Evolutionary conservation across 2,329 filamentous ascomycete species (phyloP).

Genomic region (Helotiales sp.): DNA sequence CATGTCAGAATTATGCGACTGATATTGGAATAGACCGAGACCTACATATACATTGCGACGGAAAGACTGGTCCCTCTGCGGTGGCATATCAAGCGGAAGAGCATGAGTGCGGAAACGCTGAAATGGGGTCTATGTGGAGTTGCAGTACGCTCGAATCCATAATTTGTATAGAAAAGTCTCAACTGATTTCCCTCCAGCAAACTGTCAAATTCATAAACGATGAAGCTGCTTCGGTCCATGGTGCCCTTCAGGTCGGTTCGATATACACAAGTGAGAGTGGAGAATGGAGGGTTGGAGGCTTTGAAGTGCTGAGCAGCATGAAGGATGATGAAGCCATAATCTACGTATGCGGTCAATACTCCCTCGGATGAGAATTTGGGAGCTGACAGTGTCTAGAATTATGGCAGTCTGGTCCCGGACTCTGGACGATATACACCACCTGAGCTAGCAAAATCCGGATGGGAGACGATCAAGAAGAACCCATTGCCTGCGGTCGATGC

Average conservation of each 20-base stretch:
- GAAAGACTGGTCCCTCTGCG: slow-evolving; percentile 85
- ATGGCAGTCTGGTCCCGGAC: slow-evolving; percentile 86
- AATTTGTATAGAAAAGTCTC: not conserved
- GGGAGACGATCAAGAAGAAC: slow-evolving; percentile 85
- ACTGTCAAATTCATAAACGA: slow-evolving; percentile 96
- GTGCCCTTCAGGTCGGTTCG: slow-evolving; percentile 81
- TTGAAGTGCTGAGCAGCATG: slow-evolving; percentile 91
- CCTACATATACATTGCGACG: slow-evolving; percentile 94
- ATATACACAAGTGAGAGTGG: slow-evolving; percentile 95
- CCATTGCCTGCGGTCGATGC: slow-evolving; percentile 84
- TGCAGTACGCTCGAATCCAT: slow-evolving; percentile 61
- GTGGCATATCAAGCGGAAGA: slow-evolving; percentile 90
- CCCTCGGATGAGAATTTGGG: not conserved
- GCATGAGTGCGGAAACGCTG: slow-evolving; percentile 85
- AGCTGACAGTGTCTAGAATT: slow-evolving; percentile 61
- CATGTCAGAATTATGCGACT: slow-evolving; percentile 31
- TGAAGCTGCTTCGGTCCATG: slow-evolving; percentile 90
- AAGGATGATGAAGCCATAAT: slow-evolving; percentile 96
- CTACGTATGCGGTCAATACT: slow-evolving; percentile 60
- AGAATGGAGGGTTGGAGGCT: slow-evolving; percentile 95
- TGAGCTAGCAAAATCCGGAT: slow-evolving; percentile 84
- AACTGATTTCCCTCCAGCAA: slow-evolving; percentile 56
- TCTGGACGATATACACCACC: slow-evolving; percentile 84
- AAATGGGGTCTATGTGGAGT: slow-evolving; percentile 95
- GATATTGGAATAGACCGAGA: slow-evolving; percentile 70